phyloP scores from a whole-genome alignment of 2,329 filamentous ascomycete genomes.

The Lecanicillium sp. region DNA sequence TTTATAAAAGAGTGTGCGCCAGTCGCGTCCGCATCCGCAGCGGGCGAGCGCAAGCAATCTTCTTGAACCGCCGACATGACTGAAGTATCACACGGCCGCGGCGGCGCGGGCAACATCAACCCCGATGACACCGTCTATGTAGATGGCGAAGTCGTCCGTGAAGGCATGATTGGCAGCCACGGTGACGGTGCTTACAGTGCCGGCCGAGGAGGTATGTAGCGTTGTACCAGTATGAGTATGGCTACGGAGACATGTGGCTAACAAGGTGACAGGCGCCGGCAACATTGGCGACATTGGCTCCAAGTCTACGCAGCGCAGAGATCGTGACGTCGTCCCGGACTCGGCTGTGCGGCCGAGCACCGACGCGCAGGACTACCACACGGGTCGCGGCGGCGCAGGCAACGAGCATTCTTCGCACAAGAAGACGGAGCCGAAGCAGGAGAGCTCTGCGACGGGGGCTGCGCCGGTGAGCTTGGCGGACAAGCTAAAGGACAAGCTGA shows the following conservation, averaged over 20 bases:
- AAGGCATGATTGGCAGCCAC: constrained; percentile 46
- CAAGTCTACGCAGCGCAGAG: constrained; percentile 31
- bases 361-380: constrained; percentile 45
- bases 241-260: too few species aligned
- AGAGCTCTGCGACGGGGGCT: constrained; percentile 15
- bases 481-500: constrained; percentile 49
- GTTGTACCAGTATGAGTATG: too few species aligned
- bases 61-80: too few species aligned
- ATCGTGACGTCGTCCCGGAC: constrained; percentile 46
- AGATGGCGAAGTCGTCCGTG: constrained; percentile 54
- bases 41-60: too few species aligned
- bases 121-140: constrained; percentile 50
- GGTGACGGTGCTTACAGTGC: constrained; percentile 51
- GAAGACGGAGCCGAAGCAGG: constrained; percentile 22
- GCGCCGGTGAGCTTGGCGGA: constrained; percentile 41
- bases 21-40: too few species aligned
- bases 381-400: constrained; percentile 52
- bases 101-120: constrained; percentile 55
- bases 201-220: constrained; percentile 46
- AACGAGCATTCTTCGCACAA: constrained; percentile 38
- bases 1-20: too few species aligned
- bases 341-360: constrained; percentile 40
- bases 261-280: constrained; percentile 38
- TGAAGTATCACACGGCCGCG: constrained; percentile 54
- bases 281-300: constrained; percentile 47